Evolutionary conservation across 768 basidiomycete species (phyloP), one percentile per base, ranked within the genome.

Genomic region (Gloeophyllum trabeum): DNA sequence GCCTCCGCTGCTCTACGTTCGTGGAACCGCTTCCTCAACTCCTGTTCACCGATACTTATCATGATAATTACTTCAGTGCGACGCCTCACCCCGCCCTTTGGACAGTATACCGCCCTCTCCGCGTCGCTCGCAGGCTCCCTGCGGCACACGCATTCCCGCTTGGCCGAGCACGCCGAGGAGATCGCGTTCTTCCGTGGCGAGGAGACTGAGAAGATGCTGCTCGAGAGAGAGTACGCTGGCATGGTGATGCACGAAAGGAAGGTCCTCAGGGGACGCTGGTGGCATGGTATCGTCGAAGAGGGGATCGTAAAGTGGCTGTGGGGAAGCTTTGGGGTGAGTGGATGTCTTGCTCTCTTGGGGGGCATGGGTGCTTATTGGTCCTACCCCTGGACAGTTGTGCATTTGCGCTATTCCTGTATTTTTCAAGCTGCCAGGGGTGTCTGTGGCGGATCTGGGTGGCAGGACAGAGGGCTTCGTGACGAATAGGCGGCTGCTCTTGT

Each of bases 401-500:
- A 73, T 93, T 3, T 97, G 94, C 57, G 88, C 89, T 14, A 86
- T 98, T 37, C 94, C 94, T 0, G 83, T 94, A 5, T 99, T 99
- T 62, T 77, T 90, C 61, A 82, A 78, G 54, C 48, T 96, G 16
- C 83, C 90, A 16, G 93, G 89, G 13, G 64, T 75, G 25, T 57
- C 64, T 16, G 61, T 59, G 5, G 49, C 70, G 22, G 93, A 97
- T 59, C 67, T 97, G 39, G 94, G 91, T 19, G 72, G 76, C 18
- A 72, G 93, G 44, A 96, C 94, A 1, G 91, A 97, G 73, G 87
- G 90, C 39, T 97, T 98, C 55, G 87, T 99, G 13, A 98, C 94
- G n/a, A 99, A 99, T 56, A 70, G 92, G 41, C 73, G 92, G 18
- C 71, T 96, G 28, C 63, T 96, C 6, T 63, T 96, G 13, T 92